These are phyloP conservation scores for Talaromyces sp. DNA, from an alignment of 2,329 filamentous ascomycete genomes.

Conservation along the genomic window DNA sequence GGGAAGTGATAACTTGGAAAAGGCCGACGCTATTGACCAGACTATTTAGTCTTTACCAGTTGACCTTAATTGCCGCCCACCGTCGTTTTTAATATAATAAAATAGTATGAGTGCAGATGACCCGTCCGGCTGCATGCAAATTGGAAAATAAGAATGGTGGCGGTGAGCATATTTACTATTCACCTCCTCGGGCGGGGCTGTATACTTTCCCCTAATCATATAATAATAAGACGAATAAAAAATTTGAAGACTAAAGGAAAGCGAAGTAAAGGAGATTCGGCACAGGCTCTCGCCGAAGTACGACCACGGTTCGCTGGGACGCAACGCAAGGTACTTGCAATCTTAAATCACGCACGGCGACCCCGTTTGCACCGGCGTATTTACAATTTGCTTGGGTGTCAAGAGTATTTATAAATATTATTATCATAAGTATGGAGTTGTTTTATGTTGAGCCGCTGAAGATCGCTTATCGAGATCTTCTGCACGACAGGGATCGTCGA, in stretches of 20 bases:
- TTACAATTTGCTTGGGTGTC: background rate
- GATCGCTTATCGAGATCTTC: conserved; percentile 5
- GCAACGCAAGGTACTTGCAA: background rate
- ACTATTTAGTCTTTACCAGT: background rate
- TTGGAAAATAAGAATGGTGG: background rate
- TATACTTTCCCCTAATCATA: background rate
- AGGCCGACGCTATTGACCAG: background rate
- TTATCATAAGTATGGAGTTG: too few relatives aligned
- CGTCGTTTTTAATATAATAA: too few relatives aligned
- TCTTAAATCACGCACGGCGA: background rate
- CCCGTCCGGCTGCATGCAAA: too few relatives aligned
- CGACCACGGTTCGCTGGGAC: background rate
- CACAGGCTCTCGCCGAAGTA: background rate
- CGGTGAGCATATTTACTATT: background rate
- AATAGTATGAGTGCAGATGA: too few relatives aligned
- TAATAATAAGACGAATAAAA: background rate
- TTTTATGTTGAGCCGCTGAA: background rate
- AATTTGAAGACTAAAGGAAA: background rate
- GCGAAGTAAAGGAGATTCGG: background rate
- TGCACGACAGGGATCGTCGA: conserved; percentile 12
- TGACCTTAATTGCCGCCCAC: background rate
- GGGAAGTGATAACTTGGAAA: too few relatives aligned
- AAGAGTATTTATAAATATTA: too few relatives aligned
- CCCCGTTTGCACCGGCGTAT: background rate
- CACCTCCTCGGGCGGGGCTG: background rate